Conservation (phyloP, 441 rosid species). For the Croton laevigatus region DNA sequence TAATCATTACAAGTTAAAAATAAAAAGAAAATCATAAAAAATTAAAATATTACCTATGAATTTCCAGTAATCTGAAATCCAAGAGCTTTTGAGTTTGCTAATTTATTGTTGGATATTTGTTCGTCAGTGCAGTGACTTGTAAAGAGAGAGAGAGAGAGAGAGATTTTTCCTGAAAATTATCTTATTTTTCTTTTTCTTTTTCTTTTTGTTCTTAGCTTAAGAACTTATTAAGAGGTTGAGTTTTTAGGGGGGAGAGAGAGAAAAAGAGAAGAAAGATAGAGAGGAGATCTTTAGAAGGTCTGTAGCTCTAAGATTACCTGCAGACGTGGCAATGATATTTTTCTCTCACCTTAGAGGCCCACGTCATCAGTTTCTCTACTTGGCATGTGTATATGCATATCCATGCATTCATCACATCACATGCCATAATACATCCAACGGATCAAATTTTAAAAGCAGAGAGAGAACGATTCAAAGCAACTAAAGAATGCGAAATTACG, state of each 20-base stretch:
- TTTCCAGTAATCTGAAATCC: neutral
- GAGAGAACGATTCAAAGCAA: no score
- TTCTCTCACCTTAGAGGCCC: slow-evolving; percentile 42
- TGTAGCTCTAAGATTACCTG: slow-evolving; percentile 38
- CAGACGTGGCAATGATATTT: slow-evolving; percentile 87
- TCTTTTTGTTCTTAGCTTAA: neutral
- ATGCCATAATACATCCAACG: neutral
- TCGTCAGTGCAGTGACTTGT: no score
- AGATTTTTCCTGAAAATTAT: neutral
- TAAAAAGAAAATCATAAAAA: neutral
- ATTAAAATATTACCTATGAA: slow-evolving; percentile 14
- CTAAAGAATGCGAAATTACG: no score
- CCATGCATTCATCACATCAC: neutral
- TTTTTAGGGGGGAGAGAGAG: slow-evolving; percentile 25
- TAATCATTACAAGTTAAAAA: neutral
- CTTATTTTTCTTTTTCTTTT: no score
- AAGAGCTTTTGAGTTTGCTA: neutral
- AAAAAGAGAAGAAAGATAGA: slow-evolving; percentile 10
- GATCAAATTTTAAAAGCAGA: no score
- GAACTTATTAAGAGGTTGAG: slow-evolving; percentile 21
- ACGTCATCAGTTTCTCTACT: slow-evolving; percentile 26
- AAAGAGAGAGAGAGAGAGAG: neutral
- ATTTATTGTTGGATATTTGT: slow-evolving; percentile 16
- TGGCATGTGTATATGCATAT: neutral
- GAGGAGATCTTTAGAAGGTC: slow-evolving; percentile 61